Evolutionary conservation across 176 grass and related monocot species (phyloP).

Genomic region (Rhynchospora breviuscula): DNA sequence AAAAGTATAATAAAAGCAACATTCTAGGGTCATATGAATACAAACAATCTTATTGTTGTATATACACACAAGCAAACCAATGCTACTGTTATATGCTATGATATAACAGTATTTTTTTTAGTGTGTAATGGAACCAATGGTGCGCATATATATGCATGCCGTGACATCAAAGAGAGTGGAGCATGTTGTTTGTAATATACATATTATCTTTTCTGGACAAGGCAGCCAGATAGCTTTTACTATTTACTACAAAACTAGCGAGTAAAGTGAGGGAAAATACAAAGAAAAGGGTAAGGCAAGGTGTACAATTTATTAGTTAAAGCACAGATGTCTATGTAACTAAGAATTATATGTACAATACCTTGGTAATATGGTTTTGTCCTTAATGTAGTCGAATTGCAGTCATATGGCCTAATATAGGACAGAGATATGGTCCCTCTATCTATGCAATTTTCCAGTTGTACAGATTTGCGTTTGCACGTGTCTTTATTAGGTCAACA

Average conservation of each 20-base stretch:
- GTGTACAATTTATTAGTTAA: not conserved
- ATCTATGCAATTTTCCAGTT: not conserved
- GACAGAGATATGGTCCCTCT: not conserved
- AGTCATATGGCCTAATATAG: not conserved
- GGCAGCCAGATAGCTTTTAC: not conserved
- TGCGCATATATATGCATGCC: not conserved
- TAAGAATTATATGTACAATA: not conserved
- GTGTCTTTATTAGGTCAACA: not conserved
- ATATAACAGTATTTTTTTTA: not conserved
- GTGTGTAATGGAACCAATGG: not conserved
- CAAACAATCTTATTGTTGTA: too few relatives aligned
- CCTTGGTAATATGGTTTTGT: not conserved
- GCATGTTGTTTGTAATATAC: not conserved
- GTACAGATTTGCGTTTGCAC: not conserved
- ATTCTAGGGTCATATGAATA: not conserved
- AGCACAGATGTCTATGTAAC: not conserved
- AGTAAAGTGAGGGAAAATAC: not conserved
- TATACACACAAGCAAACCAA: too few relatives aligned
- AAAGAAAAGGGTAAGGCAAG: not conserved
- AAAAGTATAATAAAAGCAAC: not conserved
- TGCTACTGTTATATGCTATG: not conserved
- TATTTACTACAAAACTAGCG: not conserved
- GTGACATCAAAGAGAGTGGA: not conserved
- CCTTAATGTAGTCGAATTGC: not conserved
- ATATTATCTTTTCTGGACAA: constrained; percentile 5